A percentile compares a stretch with the other conserved stretches of the same genome.
These are phyloP conservation scores for Thelonectria blattea DNA, from an alignment of 2,329 filamentous ascomycete species.

Conservation along the genomic window DNA sequence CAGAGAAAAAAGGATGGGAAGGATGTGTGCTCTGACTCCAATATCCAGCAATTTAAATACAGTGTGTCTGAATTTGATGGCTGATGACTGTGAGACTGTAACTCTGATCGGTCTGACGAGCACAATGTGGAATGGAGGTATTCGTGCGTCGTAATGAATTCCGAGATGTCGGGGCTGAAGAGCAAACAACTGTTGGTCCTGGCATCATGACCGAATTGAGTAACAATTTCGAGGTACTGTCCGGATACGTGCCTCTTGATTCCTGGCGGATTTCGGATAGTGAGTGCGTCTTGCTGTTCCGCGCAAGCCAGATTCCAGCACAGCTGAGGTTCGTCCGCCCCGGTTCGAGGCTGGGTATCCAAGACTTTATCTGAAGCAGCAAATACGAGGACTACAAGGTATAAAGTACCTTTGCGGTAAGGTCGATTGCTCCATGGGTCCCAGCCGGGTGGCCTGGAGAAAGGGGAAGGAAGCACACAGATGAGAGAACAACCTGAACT, in stretches of 20 bases:
- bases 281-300: background rate
- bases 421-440: background rate
- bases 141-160: background rate
- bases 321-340: background rate
- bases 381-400: slow-evolving; percentile 13
- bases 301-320: background rate
- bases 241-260: background rate
- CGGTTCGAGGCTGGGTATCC: background rate
- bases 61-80: slow-evolving; percentile 10
- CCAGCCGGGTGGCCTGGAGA: background rate
- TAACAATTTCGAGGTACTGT: background rate
- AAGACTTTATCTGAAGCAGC: slow-evolving; percentile 16
- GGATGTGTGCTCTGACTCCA: background rate
- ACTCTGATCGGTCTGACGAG: background rate
- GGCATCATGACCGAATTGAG: background rate
- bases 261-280: background rate
- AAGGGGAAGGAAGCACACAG: slow-evolving; percentile 7
- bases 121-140: background rate
- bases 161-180: background rate
- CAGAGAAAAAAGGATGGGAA: slow-evolving; percentile 3
- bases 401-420: slow-evolving; percentile 4
- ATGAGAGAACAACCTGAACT: background rate
- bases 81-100: slow-evolving; percentile 1
- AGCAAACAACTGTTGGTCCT: background rate
- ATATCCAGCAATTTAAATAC: background rate